phyloP scores from a whole-genome alignment of 345 rosid species.

The Euphorbia tirucalli region DNA sequence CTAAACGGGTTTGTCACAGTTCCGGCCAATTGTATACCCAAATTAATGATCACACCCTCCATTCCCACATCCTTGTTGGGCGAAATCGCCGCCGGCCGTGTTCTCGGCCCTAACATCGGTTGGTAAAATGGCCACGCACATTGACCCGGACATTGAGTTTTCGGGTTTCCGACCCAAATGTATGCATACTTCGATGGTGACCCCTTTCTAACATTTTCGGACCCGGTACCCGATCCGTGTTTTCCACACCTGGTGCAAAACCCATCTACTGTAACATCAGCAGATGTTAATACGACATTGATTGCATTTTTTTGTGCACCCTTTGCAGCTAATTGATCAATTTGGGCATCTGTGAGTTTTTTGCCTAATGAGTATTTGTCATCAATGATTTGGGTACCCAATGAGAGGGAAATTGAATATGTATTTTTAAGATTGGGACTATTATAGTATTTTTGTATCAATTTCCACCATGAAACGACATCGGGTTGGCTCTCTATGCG shows the following conservation, averaged over 20 bases:
- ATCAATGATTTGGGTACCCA: conserved; percentile 16
- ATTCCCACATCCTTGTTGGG: conserved; percentile 26
- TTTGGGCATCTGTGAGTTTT: conserved; percentile 11
- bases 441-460: conserved; percentile 13
- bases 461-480: conserved; percentile 21
- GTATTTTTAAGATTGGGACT: conserved; percentile 2
- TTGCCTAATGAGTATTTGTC: conserved; percentile 13
- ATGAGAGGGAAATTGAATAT: not conserved
- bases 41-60: conserved; percentile 26
- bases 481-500: not conserved
- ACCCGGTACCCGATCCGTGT: conserved; percentile 9
- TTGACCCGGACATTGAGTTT: conserved; percentile 26
- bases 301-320: conserved; percentile 14
- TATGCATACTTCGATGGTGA: conserved; percentile 14
- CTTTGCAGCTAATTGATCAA: conserved; percentile 19
- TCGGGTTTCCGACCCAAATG: conserved; percentile 30
- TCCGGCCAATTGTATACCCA: conserved; percentile 22
- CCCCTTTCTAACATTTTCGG: not conserved
- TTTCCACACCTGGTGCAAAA: conserved; percentile 19
- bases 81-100: not conserved
- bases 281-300: conserved; percentile 19
- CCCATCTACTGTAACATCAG: conserved; percentile 21
- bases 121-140: conserved; percentile 31
- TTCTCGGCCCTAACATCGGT: conserved; percentile 21
- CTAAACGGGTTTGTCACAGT: conserved; percentile 26